phyloP scores from a whole-genome alignment of 2,329 filamentous ascomycete species.

The Paraconiothyrium brasiliense region DNA sequence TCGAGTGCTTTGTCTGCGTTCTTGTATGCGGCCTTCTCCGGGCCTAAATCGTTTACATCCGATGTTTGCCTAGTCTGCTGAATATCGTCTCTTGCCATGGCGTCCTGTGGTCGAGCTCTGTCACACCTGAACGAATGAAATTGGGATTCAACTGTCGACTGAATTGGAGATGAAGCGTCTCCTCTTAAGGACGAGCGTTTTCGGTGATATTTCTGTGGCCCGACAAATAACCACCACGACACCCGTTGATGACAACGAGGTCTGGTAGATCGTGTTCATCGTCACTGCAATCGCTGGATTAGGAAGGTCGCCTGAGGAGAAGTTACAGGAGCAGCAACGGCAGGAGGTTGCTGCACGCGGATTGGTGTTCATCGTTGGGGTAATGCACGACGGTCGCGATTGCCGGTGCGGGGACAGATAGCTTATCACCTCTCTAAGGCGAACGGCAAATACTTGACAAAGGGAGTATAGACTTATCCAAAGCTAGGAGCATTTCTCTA shows the following conservation, averaged over 20 bases:
- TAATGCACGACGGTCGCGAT: not conserved
- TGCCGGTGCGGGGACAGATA: conserved; percentile 15
- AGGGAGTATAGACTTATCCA: not conserved
- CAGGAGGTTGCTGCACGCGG: not conserved
- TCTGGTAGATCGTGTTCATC: not conserved
- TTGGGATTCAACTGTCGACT: not conserved
- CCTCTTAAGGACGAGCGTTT: not conserved
- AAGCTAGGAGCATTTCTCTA: not conserved
- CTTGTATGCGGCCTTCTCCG: conserved; percentile 19
- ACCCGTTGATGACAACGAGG: not conserved
- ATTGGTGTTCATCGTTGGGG: conserved; percentile 4
- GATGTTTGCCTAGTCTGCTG: conserved; percentile 6
- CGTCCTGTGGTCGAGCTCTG: not conserved
- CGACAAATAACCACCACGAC: not conserved
- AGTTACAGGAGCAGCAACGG: not conserved
- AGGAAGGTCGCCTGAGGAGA: conserved; percentile 1
- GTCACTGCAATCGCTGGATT: not conserved
- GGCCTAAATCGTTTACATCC: conserved; percentile 16
- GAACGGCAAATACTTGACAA: conserved; percentile 7
- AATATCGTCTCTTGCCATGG: conserved; percentile 24
- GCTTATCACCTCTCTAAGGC: conserved; percentile 11
- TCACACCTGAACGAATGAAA: not conserved
- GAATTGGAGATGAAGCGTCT: not conserved
- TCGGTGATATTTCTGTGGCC: not conserved
- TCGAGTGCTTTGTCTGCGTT: conserved; percentile 30